Base-by-base conservation (phyloP, 306 rosid genomes). In the Urtica urens region DNA sequence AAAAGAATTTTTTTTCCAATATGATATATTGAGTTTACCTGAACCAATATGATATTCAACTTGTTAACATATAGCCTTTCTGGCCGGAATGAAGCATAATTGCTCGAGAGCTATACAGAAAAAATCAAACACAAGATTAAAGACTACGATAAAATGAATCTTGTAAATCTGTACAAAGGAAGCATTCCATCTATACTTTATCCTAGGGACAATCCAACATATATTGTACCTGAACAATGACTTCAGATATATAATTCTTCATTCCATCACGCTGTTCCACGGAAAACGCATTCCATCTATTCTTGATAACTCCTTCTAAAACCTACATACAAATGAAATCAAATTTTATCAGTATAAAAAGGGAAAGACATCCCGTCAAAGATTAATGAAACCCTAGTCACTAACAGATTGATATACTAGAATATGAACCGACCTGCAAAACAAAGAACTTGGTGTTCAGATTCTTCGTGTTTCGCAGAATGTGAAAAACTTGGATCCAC, bases 401-500 rank as follows among this genome's bases (percentile, higher is more conserved):
- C 18, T 30, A 30, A 18, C 6, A 28, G 40, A n/a, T 12, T 47
- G 19, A 20, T 17, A 41, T 35, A 25, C 10, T 14, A 50, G 15
- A 19, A 40, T 25, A 1, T 24, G 16, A 66, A 64, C 82, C 17
- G 59, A 90, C 97, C 97, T 84, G 97, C 70, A 90, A 71, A 56
- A 95, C 97, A 38, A 84, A 90, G 80, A 90, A 90, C 78, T 90
- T 90, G 34, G 97, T 90, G 65, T 90, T 90, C 21, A 90, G 59
- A 69, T 67, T 84, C 38, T 71, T 73, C 45, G 97, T 62, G 58
- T 74, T 84, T 45, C 81, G 97, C 59, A 90, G 62, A 63, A 90
- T 74, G 73, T 79, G 97, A 86, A 90, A 86, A 46, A 90, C 97
- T 78, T 90, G 97, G 21, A 90, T 82, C 97, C 97, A 90, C 93